Evolutionary conservation across 2,329 filamentous ascomycete genomes (phyloP), one percentile per base, ranked within the genome.

Genomic region (Pseudogymnoascus sp.): DNA sequence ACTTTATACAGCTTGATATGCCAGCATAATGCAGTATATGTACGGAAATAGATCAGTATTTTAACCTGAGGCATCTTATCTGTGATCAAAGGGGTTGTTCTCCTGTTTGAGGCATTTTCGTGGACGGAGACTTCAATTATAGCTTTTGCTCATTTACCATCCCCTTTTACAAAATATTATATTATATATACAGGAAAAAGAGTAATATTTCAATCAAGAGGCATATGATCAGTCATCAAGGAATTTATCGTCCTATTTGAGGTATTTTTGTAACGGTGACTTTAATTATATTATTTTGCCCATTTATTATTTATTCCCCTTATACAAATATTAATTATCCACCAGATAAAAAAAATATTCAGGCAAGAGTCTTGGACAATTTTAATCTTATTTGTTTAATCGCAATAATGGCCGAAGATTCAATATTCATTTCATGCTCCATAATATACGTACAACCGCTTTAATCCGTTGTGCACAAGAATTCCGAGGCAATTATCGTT

Each of bases 371-470:
- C 46, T 53, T 16, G 46, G 46, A 5, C 14, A 31, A 31, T 11
- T 16, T 31, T 53, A 56, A 56, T 56, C n/a, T 56, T 56, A 56
- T 18, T 34, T 56, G 10, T 56, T 36, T 56, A 21, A 56, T 56
- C 36, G 34, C 16, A 34, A 8, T 12, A 6, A 56, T 56, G 16
- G 11, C 16, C 5, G 28, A 56, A 1, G 5, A 21, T 53, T 36
- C 21, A 56, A 56, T 36, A 4, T 56, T 4, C 50, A 36, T 34
- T 34, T 34, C 12, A 56, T 34, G 50, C 50, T 36, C 10, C 28
- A 56, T 56, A 56, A 56, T 56, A 56, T 14, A 36, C 50, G n/a
- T 23, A 16, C 14, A 40, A 16, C 2, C 86, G 84, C 64, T 79
- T 31, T 53, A 31, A 34, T 14, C 50, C 50, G 50, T 34, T 14